Conservation (phyloP, 1,284 basidiomycete species). For the Apiotrichum porosum region DNA sequence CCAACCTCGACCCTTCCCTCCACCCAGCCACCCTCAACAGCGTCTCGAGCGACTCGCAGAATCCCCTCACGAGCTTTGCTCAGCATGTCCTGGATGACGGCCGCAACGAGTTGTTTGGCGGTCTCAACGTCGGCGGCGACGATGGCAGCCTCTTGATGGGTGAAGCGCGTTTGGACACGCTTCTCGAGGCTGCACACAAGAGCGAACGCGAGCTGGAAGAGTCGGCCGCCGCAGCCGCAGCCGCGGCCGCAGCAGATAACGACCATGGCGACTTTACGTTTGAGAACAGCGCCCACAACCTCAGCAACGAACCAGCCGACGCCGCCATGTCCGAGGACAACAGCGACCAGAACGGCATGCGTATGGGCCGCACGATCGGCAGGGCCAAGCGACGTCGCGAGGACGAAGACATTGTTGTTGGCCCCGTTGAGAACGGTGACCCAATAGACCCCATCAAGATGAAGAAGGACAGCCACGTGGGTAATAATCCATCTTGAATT, state of each 20-base stretch:
- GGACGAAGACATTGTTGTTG: slow-evolving; percentile 17
- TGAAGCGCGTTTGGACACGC: slow-evolving; percentile 16
- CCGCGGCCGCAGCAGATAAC: not conserved
- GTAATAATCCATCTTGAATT: slow-evolving; percentile 9
- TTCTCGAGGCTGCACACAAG: slow-evolving; percentile 16
- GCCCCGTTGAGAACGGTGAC: slow-evolving; percentile 24
- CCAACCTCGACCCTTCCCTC: slow-evolving; percentile 21
- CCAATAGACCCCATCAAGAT: slow-evolving; percentile 27
- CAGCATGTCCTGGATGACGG: slow-evolving; percentile 22
- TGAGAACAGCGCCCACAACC: not conserved
- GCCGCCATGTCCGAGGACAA: not conserved
- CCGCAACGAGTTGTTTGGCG: slow-evolving; percentile 9
- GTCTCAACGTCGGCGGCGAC: slow-evolving; percentile 6
- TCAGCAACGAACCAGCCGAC: not conserved
- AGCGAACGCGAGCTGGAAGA: slow-evolving; percentile 6
- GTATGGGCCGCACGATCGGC: slow-evolving; percentile 3
- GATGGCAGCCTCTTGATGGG: slow-evolving; percentile 13
- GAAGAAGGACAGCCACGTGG: slow-evolving; percentile 45
- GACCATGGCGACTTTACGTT: no score
- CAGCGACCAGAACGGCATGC: slow-evolving; percentile 1
- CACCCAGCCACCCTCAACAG: slow-evolving; percentile 17
- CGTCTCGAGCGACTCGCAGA: slow-evolving; percentile 5
- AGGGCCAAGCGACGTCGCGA: slow-evolving; percentile 19
- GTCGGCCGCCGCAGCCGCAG: not conserved
- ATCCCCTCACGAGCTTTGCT: slow-evolving; percentile 24